phyloP scores from a whole-genome alignment of 257 asterid species.

The Solanum pinnatisectum region DNA sequence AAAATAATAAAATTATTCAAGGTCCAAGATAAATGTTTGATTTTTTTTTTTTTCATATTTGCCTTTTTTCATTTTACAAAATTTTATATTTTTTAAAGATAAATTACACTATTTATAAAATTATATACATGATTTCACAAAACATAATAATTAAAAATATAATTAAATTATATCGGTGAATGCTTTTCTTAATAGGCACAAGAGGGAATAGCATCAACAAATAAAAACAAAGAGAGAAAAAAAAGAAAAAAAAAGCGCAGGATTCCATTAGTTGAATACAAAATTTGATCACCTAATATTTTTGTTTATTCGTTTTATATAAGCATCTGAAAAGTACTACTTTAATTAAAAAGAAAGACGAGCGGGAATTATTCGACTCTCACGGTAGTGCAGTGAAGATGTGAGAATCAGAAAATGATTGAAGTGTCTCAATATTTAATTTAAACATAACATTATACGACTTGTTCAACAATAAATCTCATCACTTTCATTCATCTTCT shows the following conservation, averaged over 20 bases:
- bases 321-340: neutral
- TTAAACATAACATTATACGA: neutral
- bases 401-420: neutral
- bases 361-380: neutral
- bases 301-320: neutral
- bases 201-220: neutral
- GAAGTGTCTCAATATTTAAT: neutral
- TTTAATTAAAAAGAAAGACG: neutral
- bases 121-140: no score
- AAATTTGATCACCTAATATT: neutral
- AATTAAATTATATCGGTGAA: no score
- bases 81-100: neutral
- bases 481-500: neutral
- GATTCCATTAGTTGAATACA: neutral
- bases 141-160: no score
- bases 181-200: neutral
- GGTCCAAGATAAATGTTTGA: no score
- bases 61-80: neutral
- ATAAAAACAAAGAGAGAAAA: neutral
- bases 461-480: neutral
- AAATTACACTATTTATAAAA: no score
- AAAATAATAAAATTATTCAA: no score
- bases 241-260: neutral
- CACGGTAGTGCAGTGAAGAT: neutral
- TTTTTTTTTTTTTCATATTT: no score